Conservation (phyloP, 371 early-diverging fungal genomes). For the Rhizomucor miehei region DNA sequence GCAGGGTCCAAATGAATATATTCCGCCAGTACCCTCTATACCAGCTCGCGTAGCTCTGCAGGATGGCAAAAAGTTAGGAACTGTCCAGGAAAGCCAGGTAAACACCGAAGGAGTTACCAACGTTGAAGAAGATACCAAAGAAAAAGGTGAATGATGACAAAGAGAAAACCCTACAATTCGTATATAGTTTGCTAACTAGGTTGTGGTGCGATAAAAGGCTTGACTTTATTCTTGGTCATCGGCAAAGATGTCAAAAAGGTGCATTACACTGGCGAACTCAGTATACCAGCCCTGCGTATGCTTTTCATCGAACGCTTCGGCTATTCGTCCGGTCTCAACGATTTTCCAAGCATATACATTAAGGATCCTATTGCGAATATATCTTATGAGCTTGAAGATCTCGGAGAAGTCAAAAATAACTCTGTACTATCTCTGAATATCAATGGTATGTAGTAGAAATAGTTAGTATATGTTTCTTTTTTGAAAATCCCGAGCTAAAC, state of each 20-base stretch:
- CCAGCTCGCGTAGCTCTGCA: slow-evolving; percentile 10
- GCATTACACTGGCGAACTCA: slow-evolving; percentile 53
- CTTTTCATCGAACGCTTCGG: slow-evolving; percentile 65
- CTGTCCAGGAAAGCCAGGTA: slow-evolving; percentile 6
- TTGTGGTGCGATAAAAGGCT: slow-evolving; percentile 8
- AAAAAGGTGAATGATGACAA: not conserved
- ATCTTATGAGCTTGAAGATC: slow-evolving; percentile 69
- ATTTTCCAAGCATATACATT: slow-evolving; percentile 69
- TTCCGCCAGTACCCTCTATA: slow-evolving; percentile 40
- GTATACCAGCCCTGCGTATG: slow-evolving; percentile 60
- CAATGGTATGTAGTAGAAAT: slow-evolving; percentile 60
- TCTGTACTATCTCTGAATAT: slow-evolving; percentile 65
- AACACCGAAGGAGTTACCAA: not conserved
- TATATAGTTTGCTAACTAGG: not conserved
- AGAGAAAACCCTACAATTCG: not conserved
- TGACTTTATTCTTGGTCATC: slow-evolving; percentile 53
- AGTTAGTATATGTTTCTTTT: too few species aligned
- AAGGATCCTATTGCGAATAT: slow-evolving; percentile 57
- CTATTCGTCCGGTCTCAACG: slow-evolving; percentile 58
- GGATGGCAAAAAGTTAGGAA: slow-evolving; percentile 10
- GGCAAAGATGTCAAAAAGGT: slow-evolving; percentile 63
- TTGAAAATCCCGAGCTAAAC: too few species aligned
- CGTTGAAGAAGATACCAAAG: not conserved
- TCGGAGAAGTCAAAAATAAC: slow-evolving; percentile 58
- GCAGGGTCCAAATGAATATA: slow-evolving; percentile 5